phyloP scores from a whole-genome alignment of 2,329 filamentous ascomycete genomes.

The Aureobasidium uvarum region DNA sequence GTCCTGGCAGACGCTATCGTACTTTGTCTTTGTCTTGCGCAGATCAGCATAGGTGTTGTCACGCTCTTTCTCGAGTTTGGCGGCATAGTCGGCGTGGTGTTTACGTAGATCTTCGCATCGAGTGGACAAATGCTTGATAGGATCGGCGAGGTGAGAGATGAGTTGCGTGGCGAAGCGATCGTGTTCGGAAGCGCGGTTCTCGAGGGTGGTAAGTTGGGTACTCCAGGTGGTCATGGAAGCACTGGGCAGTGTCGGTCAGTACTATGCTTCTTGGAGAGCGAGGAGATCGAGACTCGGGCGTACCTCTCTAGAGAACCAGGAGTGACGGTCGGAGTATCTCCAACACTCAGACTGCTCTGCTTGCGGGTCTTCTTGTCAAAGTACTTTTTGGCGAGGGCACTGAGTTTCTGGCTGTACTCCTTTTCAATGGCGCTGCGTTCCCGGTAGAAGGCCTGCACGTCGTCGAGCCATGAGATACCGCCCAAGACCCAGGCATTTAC shows the following conservation, averaged over 20 bases:
- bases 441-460: constrained; percentile 96
- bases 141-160: constrained; percentile 77
- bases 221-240: constrained; percentile 97
- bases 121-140: constrained; percentile 68
- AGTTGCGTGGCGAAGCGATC: constrained; percentile 80
- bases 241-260: constrained; percentile 45
- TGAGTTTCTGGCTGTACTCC: constrained; percentile 89
- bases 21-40: constrained; percentile 88
- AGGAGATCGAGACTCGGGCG: constrained; percentile 9
- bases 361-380: constrained; percentile 96
- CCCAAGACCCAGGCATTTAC: constrained; percentile 83
- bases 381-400: constrained; percentile 87
- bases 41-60: constrained; percentile 81
- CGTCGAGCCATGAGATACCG: constrained; percentile 92
- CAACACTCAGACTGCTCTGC: constrained; percentile 82
- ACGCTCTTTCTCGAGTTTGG: constrained; percentile 84
- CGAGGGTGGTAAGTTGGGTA: constrained; percentile 85
- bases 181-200: constrained; percentile 83
- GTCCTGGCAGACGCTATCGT: constrained; percentile 89
- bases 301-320: constrained; percentile 91
- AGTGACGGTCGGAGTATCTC: constrained; percentile 88
- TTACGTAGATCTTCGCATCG: constrained; percentile 92
- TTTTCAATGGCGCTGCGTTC: constrained; percentile 93
- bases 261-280: neutral
- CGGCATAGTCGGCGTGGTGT: constrained; percentile 82